Base-by-base conservation (phyloP, 108 stramenopile genomes). In the Fragilaria radians region DNA sequence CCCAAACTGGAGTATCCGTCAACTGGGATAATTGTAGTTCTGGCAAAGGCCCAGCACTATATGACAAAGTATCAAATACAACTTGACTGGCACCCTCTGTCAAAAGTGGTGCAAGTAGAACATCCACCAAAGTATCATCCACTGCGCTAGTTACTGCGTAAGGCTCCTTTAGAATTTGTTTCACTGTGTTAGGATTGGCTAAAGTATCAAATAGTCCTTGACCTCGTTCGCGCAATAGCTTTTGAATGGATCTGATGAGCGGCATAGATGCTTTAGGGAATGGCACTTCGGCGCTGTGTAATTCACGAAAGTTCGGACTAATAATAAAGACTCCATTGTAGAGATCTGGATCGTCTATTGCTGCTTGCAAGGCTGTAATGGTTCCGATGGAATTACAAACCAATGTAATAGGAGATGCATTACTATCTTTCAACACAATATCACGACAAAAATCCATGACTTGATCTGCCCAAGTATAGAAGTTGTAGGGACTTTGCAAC, bases 351-450 rank as follows among this genome's bases (percentile, higher is more conserved):
- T 80, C 59, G 61, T 94, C 91, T 7, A 96, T 61, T 7, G 89
- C 85, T 19, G 89, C 82, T 73, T 96, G 95, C 26, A 97, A 74
- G 30, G 83, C 74, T 1, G 75, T 75, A 52, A 89, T 86, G 32
- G 88, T 83, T 3, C 96, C 95, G 56, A 97, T 95, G 28, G 88
- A 91, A 71, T 97, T 97, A 70, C 85, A 82, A 3, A 95, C 85
- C 14, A 97, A 62, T 48, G 85, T 90, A 25, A 89, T 80, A 24
- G 51, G 32, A 31, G 70, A 52, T 32, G 65, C 23, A 3, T 67
- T 51, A 29, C 32, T 56, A 47, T 66, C 59, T 19, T 52, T 24
- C 56, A 76, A 59, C 25, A 93, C 68, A 18, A 95, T 63, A 32
- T 89, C 79, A 18, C 66, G 67, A 9, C 62, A 72, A 71, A 91